Evolutionary conservation across 2,329 filamentous ascomycete species (phyloP).

Genomic region (Aspergillus thermomutatus): DNA sequence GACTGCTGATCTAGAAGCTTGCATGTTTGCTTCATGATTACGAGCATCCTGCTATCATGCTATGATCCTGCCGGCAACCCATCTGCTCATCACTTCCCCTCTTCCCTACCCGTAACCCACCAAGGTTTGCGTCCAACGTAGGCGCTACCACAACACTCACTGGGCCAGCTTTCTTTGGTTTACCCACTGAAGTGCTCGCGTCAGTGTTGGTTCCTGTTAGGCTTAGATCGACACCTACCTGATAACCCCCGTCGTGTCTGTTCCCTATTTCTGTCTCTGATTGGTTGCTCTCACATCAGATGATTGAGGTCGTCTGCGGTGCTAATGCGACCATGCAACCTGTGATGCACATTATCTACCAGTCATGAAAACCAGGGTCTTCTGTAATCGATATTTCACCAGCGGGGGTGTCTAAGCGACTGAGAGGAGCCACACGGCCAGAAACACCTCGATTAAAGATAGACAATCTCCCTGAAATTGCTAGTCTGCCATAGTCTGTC

Average conservation of each 20-base stretch:
- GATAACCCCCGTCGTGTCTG: slow-evolving; percentile 1
- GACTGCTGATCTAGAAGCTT: neutral
- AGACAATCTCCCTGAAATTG: neutral
- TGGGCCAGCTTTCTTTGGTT: neutral
- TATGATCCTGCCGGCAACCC: neutral
- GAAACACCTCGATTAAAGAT: neutral
- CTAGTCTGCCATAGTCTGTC: neutral
- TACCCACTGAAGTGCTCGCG: neutral
- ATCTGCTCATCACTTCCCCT: neutral
- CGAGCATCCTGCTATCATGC: neutral
- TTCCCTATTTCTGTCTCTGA: slow-evolving; percentile 3
- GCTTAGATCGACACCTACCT: slow-evolving; percentile 9
- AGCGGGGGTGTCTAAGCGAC: neutral
- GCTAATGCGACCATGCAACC: slow-evolving; percentile 20
- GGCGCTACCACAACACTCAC: neutral
- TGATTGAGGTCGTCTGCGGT: slow-evolving; percentile 19
- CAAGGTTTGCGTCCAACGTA: neutral
- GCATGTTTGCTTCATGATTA: neutral
- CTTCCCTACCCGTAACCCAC: neutral
- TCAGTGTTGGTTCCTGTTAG: slow-evolving; percentile 6
- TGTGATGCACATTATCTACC: slow-evolving; percentile 3
- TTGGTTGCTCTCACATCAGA: slow-evolving; percentile 15
- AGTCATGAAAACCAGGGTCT: slow-evolving; percentile 4
- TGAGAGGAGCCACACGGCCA: neutral
- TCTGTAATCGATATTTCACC: neutral